Conservation (phyloP, 2,329 filamentous ascomycete genomes). For the Parascedosporium putredinis region DNA sequence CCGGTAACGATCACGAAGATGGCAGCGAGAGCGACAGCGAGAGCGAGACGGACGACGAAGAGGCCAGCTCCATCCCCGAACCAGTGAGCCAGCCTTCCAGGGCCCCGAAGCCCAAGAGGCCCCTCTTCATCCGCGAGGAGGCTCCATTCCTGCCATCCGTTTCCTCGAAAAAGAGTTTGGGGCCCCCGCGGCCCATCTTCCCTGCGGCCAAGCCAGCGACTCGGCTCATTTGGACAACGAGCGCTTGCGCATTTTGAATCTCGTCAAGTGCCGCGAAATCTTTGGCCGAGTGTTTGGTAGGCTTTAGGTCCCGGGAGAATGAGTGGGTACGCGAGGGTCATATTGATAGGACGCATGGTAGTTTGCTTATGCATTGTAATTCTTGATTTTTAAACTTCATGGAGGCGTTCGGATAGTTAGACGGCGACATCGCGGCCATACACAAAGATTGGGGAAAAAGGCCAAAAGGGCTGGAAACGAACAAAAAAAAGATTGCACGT, state of each 20-base stretch:
- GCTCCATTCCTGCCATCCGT: constrained; percentile 86
- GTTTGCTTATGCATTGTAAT: no score
- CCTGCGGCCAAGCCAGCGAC: constrained; percentile 90
- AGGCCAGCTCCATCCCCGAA: not conserved
- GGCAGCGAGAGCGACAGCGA: not conserved
- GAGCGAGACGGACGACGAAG: not conserved
- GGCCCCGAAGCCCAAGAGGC: constrained; percentile 39
- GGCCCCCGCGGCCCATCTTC: constrained; percentile 83
- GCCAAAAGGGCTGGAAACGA: not conserved
- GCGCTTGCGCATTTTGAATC: constrained; percentile 73
- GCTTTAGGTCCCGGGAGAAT: not conserved
- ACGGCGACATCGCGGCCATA: no score
- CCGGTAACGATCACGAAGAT: constrained; percentile 1
- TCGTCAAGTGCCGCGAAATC: constrained; percentile 86
- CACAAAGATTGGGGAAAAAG: no score
- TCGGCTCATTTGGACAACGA: constrained; percentile 93
- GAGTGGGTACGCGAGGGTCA: not conserved
- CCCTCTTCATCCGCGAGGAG: constrained; percentile 89
- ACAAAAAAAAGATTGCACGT: not conserved
- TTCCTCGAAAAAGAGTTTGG: constrained; percentile 91
- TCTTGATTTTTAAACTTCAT: no score
- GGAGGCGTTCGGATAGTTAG: no score
- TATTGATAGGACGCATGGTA: no score
- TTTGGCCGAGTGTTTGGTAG: constrained; percentile 71
- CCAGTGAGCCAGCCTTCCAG: constrained; percentile 11